phyloP scores from a whole-genome alignment of 345 rosid species.

The Populus simonii region DNA sequence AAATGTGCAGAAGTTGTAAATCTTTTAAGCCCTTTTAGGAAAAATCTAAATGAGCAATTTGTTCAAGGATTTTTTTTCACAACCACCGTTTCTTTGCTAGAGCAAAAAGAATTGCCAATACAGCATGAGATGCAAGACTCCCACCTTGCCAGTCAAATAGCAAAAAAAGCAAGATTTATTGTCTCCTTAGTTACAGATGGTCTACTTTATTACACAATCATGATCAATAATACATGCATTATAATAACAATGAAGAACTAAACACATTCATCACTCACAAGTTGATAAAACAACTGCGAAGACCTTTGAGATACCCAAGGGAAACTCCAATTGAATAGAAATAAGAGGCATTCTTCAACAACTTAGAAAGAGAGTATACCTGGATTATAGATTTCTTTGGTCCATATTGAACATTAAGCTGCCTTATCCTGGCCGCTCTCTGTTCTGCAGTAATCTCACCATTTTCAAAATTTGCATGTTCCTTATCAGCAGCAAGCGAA shows the following conservation, averaged over 20 bases:
- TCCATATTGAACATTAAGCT: slow-evolving; percentile 33
- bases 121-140: too few relatives aligned
- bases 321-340: too few relatives aligned
- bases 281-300: too few relatives aligned
- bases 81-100: background rate
- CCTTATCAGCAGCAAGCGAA: slow-evolving; percentile 30
- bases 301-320: too few relatives aligned
- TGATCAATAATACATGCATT: too few relatives aligned
- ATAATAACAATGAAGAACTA: too few relatives aligned
- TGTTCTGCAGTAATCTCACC: slow-evolving; percentile 33
- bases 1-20: too few relatives aligned
- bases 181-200: background rate
- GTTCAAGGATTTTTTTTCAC: background rate
- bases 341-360: background rate
- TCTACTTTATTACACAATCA: too few relatives aligned
- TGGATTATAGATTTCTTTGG: slow-evolving; percentile 41
- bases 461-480: slow-evolving; percentile 21
- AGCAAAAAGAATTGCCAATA: background rate
- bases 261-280: too few relatives aligned
- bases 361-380: slow-evolving; percentile 34
- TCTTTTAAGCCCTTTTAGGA: too few relatives aligned
- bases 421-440: slow-evolving; percentile 14
- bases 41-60: too few relatives aligned
- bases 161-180: background rate
- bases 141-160: background rate